Evolutionary conservation across 2,329 filamentous ascomycete genomes (phyloP).

Genomic region (Didymella arachidicola): DNA sequence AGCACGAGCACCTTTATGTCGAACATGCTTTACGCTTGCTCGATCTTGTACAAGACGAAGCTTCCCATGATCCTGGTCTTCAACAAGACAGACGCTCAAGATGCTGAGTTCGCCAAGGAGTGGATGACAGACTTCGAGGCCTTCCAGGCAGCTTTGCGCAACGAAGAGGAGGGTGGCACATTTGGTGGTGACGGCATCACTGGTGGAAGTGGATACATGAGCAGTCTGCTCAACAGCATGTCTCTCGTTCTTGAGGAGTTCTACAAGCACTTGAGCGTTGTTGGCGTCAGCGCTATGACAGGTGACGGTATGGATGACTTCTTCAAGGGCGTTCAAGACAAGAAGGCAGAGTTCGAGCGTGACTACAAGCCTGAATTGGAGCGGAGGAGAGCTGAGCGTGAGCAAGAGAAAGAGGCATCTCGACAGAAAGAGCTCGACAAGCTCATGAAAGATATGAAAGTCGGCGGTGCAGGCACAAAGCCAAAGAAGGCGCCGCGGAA

Average conservation of each 20-base stretch:
- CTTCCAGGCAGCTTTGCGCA: constrained; percentile 84
- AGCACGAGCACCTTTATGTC: constrained; percentile 99
- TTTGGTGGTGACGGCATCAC: constrained; percentile 77
- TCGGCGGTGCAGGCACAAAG: constrained; percentile 51
- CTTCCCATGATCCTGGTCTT: constrained; percentile 98
- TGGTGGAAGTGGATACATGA: constrained; percentile 90
- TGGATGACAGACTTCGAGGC: constrained; percentile 99
- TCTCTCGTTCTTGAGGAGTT: constrained; percentile 97
- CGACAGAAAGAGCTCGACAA: constrained; percentile 85
- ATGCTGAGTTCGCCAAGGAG: constrained; percentile 89
- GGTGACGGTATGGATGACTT: constrained; percentile 93
- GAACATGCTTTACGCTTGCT: constrained; percentile 99
- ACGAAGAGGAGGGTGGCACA: constrained; percentile 79
- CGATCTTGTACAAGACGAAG: constrained; percentile 98
- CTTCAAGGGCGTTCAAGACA: constrained; percentile 86
- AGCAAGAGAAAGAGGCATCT: constrained; percentile 73
- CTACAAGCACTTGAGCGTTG: constrained; percentile 90
- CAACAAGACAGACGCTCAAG: constrained; percentile 97
- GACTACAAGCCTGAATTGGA: constrained; percentile 95
- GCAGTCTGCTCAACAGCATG: constrained; percentile 95
- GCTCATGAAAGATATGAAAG: constrained; percentile 92
- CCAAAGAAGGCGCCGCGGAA: constrained; percentile 48
- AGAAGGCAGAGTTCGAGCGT: constrained; percentile 84
- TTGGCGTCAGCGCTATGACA: constrained; percentile 91
- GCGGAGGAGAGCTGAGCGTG: constrained; percentile 75